phyloP scores from a whole-genome alignment of 2,329 filamentous ascomycete genomes.

The Rutstroemia sp. region DNA sequence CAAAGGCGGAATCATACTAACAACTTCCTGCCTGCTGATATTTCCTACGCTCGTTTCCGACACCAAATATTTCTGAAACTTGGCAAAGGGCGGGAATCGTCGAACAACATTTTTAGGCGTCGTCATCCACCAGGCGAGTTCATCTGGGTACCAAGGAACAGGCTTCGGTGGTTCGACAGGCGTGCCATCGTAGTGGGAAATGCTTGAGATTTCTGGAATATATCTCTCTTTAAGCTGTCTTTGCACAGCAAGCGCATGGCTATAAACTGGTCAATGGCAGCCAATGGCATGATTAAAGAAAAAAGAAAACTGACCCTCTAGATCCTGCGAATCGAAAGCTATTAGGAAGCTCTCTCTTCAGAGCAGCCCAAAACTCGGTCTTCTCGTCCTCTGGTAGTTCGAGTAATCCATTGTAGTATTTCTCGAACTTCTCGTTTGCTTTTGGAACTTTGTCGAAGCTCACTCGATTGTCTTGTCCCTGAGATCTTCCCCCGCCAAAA shows the following conservation, averaged over 20 bases:
- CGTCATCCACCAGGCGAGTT: constrained; percentile 95
- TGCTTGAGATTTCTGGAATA: constrained; percentile 81
- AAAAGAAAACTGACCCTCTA: constrained; percentile 56
- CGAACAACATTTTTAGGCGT: constrained; percentile 94
- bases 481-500: constrained; percentile 18
- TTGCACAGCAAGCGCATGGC: constrained; percentile 88
- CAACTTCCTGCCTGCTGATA: constrained; percentile 93
- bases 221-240: constrained; percentile 81
- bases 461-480: constrained; percentile 36
- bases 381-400: constrained; percentile 73
- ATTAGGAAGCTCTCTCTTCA: constrained; percentile 84
- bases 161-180: constrained; percentile 74
- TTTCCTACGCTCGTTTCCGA: constrained; percentile 96
- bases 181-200: constrained; percentile 74
- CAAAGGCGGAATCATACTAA: constrained; percentile 97
- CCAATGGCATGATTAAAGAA: neutral
- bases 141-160: constrained; percentile 88
- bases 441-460: constrained; percentile 56
- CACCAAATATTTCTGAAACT: constrained; percentile 96
- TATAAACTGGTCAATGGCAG: constrained; percentile 29
- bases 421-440: constrained; percentile 76
- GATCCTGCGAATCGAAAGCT: constrained; percentile 97
- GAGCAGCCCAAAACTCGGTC: constrained; percentile 72
- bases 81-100: constrained; percentile 86
- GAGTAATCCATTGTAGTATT: constrained; percentile 74